Conservation (phyloP, 371 early-diverging fungal species). For the Thermomucor indicae-seudaticae region DNA sequence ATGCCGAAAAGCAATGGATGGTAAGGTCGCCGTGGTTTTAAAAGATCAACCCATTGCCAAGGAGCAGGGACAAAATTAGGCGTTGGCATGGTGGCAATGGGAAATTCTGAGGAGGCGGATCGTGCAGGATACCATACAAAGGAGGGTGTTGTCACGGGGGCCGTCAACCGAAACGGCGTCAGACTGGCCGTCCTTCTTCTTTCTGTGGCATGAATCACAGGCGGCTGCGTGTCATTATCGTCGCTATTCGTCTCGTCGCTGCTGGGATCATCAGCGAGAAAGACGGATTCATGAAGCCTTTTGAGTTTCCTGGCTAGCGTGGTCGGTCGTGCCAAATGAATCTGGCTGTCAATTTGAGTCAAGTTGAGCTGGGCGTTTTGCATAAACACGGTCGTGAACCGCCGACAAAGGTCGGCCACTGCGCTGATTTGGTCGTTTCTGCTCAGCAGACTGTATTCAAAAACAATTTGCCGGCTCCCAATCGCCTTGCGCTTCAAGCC, state of each 20-base stretch:
- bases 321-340: slow-evolving; percentile 7
- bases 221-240: background rate
- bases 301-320: slow-evolving; percentile 4
- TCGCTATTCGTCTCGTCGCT: background rate
- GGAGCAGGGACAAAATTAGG: slow-evolving; percentile 22
- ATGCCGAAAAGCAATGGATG: slow-evolving; percentile 20
- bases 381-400: slow-evolving; percentile 20
- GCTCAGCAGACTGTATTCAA: slow-evolving; percentile 12
- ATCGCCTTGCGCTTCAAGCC: slow-evolving; percentile 14
- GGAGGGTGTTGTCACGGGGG: slow-evolving; percentile 8
- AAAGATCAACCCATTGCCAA: slow-evolving; percentile 27
- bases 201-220: background rate
- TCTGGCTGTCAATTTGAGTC: slow-evolving; percentile 15
- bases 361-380: slow-evolving; percentile 24
- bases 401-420: slow-evolving; percentile 13
- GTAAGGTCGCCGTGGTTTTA: slow-evolving; percentile 18
- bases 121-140: slow-evolving; percentile 10
- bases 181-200: no score
- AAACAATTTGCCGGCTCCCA: slow-evolving; percentile 16
- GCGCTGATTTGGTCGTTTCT: slow-evolving; percentile 14
- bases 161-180: slow-evolving; percentile 6
- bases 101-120: slow-evolving; percentile 4
- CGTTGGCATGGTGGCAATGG: slow-evolving; percentile 10
- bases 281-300: slow-evolving; percentile 9
- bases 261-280: background rate